Conservation (phyloP, 2,329 filamentous ascomycete genomes). For the Cladobotryum mycophilum region DNA sequence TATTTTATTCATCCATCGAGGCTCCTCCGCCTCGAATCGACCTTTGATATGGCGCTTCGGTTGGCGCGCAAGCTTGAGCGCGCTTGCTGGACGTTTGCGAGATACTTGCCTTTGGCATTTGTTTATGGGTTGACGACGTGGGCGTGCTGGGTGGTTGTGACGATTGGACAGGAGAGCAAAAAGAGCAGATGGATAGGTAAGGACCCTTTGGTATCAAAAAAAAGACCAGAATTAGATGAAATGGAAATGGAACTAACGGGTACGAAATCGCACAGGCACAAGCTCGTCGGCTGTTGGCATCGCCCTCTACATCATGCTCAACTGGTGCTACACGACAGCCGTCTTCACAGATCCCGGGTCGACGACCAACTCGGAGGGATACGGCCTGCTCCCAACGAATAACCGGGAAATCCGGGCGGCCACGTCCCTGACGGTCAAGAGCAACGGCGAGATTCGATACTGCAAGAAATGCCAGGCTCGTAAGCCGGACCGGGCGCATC, state of each 20-base stretch:
- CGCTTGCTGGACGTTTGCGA: slow-evolving; percentile 70
- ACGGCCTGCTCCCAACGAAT: slow-evolving; percentile 71
- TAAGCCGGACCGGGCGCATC: slow-evolving; percentile 93
- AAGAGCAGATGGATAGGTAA: slow-evolving; percentile 53
- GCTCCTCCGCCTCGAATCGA: slow-evolving; percentile 5
- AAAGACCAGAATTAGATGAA: not conserved
- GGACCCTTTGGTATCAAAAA: not conserved
- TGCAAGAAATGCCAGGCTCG: slow-evolving; percentile 96
- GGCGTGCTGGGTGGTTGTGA: slow-evolving; percentile 82
- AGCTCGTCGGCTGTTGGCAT: slow-evolving; percentile 58
- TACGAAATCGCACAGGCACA: slow-evolving; percentile 35
- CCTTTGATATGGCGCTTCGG: slow-evolving; percentile 44
- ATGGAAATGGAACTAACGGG: not conserved
- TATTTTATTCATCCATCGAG: not conserved
- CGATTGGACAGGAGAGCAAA: slow-evolving; percentile 56
- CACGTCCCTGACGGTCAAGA: slow-evolving; percentile 85
- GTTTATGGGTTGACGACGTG: slow-evolving; percentile 88
- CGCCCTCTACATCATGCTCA: slow-evolving; percentile 69
- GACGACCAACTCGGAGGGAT: slow-evolving; percentile 59
- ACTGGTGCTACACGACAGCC: slow-evolving; percentile 84
- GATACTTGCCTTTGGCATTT: slow-evolving; percentile 82
- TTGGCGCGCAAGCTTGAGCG: slow-evolving; percentile 71
- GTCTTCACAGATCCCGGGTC: slow-evolving; percentile 88
- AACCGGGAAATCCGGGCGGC: slow-evolving; percentile 49
- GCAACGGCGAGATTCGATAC: slow-evolving; percentile 77